phyloP scores from a whole-genome alignment of 805 yeast species.

The Ogataea ganodermae region DNA sequence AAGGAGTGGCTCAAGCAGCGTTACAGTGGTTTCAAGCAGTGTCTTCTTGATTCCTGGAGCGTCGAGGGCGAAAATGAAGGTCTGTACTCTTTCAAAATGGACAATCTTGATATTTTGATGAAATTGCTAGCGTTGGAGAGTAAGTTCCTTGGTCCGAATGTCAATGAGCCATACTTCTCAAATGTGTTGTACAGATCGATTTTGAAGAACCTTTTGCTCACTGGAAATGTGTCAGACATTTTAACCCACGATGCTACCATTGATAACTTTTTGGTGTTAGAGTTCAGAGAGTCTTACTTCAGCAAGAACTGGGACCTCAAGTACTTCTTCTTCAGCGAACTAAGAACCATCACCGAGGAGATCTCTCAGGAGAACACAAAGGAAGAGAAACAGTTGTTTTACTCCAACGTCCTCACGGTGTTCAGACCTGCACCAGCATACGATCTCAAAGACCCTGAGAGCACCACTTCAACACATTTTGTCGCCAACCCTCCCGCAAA shows the following conservation, averaged over 20 bases:
- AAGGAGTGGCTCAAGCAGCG: conserved; percentile 63
- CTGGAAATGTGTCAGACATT: conserved; percentile 40
- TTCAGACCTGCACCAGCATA: conserved; percentile 35
- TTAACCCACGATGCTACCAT: conserved; percentile 48
- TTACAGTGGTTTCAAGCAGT: conserved; percentile 54
- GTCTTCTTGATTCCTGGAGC: conserved; percentile 44
- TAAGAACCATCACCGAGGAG: conserved; percentile 33
- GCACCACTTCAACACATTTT: conserved; percentile 34
- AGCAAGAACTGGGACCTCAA: conserved; percentile 73
- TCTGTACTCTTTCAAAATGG: conserved; percentile 50
- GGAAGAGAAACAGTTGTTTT: conserved; percentile 26
- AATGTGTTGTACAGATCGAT: conserved; percentile 48
- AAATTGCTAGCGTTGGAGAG: conserved; percentile 61
- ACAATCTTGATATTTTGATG: conserved; percentile 54
- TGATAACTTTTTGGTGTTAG: conserved; percentile 40
- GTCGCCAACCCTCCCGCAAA: conserved; percentile 49
- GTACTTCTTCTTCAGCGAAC: conserved; percentile 63
- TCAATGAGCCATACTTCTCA: conserved; percentile 64
- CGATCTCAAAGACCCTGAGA: conserved; percentile 38
- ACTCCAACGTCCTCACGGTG: conserved; percentile 44
- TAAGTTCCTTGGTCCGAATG: conserved; percentile 48
- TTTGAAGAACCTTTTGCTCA: conserved; percentile 34
- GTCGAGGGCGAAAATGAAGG: conserved; percentile 38
- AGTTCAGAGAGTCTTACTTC: conserved; percentile 59
- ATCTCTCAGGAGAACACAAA: conserved; percentile 22